These are phyloP conservation scores for Calonectria multiphialidica DNA, from an alignment of 2,329 filamentous ascomycete species.

Conservation along the genomic window DNA sequence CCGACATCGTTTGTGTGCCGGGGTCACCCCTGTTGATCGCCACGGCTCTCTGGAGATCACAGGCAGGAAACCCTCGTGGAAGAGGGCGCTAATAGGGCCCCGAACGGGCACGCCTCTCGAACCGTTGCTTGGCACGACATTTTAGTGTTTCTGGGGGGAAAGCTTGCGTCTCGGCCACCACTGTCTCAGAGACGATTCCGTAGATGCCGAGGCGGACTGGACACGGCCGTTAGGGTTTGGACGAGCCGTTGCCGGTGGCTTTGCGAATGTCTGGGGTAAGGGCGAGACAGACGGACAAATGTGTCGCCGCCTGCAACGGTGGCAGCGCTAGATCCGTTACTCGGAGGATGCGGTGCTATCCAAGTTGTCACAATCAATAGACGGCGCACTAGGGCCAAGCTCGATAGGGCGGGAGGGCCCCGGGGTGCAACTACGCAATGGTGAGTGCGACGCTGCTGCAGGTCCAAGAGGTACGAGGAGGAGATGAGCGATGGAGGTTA, in stretches of 20 bases:
- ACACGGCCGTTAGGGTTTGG: constrained; percentile 1
- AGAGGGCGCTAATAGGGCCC: constrained; percentile 25
- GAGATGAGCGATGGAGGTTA: not conserved
- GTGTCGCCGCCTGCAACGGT: not conserved
- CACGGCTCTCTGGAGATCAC: constrained; percentile 45
- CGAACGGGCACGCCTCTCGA: constrained; percentile 30
- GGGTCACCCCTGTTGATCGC: constrained; percentile 45
- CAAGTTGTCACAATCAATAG: not conserved
- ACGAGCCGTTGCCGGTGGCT: constrained; percentile 7
- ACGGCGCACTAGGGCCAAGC: not conserved
- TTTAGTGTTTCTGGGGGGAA: constrained; percentile 15
- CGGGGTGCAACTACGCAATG: constrained; percentile 1
- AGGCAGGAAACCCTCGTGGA: constrained; percentile 44
- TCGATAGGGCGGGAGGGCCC: not conserved
- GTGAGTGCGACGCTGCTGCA: constrained; percentile 18
- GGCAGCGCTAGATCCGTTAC: not conserved
- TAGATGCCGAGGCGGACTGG: not conserved
- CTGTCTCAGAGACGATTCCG: not conserved
- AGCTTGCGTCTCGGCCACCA: not conserved
- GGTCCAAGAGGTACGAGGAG: constrained; percentile 1
- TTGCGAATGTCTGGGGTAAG: constrained; percentile 9
- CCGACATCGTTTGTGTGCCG: constrained; percentile 36
- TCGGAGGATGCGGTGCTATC: not conserved
- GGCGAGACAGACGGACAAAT: not conserved
- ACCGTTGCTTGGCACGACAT: constrained; percentile 23